Conservation (phyloP, 257 asterid species). For the Salvia splendens region DNA sequence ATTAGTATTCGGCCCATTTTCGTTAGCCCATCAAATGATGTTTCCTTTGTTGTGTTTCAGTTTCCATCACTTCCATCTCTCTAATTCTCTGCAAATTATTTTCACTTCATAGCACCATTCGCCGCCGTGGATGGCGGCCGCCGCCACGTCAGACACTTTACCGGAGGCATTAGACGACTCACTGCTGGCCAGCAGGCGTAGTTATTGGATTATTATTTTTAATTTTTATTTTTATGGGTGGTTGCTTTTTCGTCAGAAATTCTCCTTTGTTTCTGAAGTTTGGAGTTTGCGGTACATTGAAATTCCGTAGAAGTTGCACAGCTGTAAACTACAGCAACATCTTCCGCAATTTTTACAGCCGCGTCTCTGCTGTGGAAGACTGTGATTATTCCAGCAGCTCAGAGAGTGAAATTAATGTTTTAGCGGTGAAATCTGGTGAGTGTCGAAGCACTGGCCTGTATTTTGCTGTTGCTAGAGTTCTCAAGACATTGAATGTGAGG, state of each 20-base stretch:
- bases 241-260: slow-evolving; percentile 41
- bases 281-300: slow-evolving; percentile 31
- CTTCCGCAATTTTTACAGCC: slow-evolving; percentile 36
- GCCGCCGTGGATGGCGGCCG: slow-evolving; percentile 24
- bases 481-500: slow-evolving; percentile 57
- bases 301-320: slow-evolving; percentile 27
- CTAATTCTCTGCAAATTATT: neutral
- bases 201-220: slow-evolving; percentile 29
- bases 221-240: slow-evolving; percentile 44
- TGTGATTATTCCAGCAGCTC: slow-evolving; percentile 44
- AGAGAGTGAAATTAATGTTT: slow-evolving; percentile 35
- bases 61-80: neutral
- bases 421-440: slow-evolving; percentile 25
- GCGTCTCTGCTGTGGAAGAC: slow-evolving; percentile 47
- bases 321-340: slow-evolving; percentile 30
- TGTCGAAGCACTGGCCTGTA: slow-evolving; percentile 33
- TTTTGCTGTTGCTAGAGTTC: slow-evolving; percentile 52
- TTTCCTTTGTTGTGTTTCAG: too few relatives aligned
- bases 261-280: slow-evolving; percentile 30
- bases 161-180: slow-evolving; percentile 13
- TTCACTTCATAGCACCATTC: neutral
- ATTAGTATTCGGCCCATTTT: too few relatives aligned
- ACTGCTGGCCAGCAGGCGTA: slow-evolving; percentile 27
- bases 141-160: neutral
- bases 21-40: too few relatives aligned